Base-by-base conservation (phyloP, 768 basidiomycete genomes). In the Boletellus ananas region DNA sequence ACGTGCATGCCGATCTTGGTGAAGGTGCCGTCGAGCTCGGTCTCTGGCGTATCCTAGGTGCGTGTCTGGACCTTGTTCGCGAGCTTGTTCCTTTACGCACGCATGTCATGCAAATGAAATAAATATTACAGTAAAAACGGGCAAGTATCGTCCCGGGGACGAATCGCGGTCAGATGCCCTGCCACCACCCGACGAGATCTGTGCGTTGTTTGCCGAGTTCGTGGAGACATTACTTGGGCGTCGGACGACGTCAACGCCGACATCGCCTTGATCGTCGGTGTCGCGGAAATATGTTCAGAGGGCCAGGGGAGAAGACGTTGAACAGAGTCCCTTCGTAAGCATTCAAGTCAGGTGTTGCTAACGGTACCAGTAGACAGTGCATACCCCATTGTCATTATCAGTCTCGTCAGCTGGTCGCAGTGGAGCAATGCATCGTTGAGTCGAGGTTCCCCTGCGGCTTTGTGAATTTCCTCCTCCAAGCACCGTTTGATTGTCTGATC, bases 91-190 rank as follows among this genome's bases (percentile, higher is more conserved):
- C 23, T 25, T 25, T 25, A 6, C 7, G 5, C 23, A 25, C 33
- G 14, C 23, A 4, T 35, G n/a, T 34, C 17, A 4, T 44, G 11
- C 9, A 25, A 35, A 36, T 27, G 1, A 11, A 29, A 29, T 10
- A 29, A 29, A 29, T 10, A 39, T 45, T 7, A 40, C 23, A 82
- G 85, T 86, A 20, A 74, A 73, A 59, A 84, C 85, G 6, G 86
- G 87, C 11, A 89, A 87, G 58, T 87, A 85, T 60, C 73, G 85
- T 3, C 17, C 67, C 4, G 84, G 81, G 3, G 81, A 84, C 56
- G 86, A 87, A 62, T 46, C 38, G 6, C 69, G 66, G 47, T 46
- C 54, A 14, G 74, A 71, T 0, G 54, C 65, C 2, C 54, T 29
- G 29, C 11, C 60, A 6, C 70, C 76, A 25, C 82, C 82, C 3